Base-by-base conservation (phyloP, 2,329 filamentous ascomycete species). In the Neofusicoccum sp. region DNA sequence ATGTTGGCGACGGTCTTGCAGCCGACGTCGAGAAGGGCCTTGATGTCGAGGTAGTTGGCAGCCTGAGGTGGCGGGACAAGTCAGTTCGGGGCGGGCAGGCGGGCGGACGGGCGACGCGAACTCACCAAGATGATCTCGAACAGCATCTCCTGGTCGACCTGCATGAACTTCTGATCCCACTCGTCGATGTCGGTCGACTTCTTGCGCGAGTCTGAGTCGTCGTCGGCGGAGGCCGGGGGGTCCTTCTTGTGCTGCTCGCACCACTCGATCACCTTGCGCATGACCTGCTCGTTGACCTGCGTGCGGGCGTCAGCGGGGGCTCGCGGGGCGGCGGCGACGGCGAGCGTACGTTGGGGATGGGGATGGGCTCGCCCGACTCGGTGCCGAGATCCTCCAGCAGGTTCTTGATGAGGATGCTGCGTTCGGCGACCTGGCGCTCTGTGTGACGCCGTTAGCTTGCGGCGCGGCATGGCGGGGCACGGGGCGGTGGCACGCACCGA, bases 81-180 rank as follows among this genome's bases (percentile, higher is more conserved):
- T 48, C 12, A 48, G 9, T 12, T 28, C 6, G 20, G n/a, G 31
- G 11, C 41, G 44, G 14, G 36, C 44, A 24, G 4, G 4, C 28
- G n/a, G 20, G 7, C 8, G 24, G 24, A 33, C 33, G 28, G 36
- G 47, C 11, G 16, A 20, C 12, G 20, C 56, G 34, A 31, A 67
- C 88, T 62, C 84, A 95, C 91, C 28, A 99, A 84, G 69, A 99
- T 99, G 72, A 99, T 98, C 82, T 99, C 95, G 68, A 99, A 99
- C 1, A 99, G 86, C 95, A 99, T 98, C 79, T 99, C 95, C 74
- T 99, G 95, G 75, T 99, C 95, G 16, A 99, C 95, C 79, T 98
- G 93, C 95, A 99, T 98, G 78, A 98, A 99, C 80, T 99, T 99
- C 78, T 98, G 93, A 70, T 99, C 95, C 95, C 95, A 99, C 79